Conservation (phyloP, 2,329 filamentous ascomycete genomes). For the Blastomyces gilchristii region DNA sequence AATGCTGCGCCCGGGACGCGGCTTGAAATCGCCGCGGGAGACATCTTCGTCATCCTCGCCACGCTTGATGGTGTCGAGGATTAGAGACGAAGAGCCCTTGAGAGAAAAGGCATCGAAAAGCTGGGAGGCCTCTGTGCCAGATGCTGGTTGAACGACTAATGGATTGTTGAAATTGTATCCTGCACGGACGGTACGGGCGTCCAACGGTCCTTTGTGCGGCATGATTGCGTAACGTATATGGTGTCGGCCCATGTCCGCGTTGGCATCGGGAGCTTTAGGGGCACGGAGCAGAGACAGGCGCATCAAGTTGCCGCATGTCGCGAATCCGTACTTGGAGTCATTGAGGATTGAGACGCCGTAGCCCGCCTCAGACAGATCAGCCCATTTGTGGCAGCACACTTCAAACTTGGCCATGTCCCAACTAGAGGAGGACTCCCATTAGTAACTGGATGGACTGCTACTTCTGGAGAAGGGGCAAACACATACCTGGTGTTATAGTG, state of each 20-base stretch:
- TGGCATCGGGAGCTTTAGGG: conserved; percentile 83
- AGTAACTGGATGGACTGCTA: conserved; percentile 1
- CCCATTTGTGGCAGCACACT: conserved; percentile 91
- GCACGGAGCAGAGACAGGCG: conserved; percentile 74
- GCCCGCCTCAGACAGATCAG: conserved; percentile 74
- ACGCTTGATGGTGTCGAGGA: conserved; percentile 85
- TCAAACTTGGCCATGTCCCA: conserved; percentile 99
- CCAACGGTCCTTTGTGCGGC: conserved; percentile 65
- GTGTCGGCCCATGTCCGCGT: conserved; percentile 89
- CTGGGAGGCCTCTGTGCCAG: conserved; percentile 16
- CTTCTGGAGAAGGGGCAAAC: not conserved
- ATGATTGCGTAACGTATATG: conserved; percentile 83
- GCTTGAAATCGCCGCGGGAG: conserved; percentile 48
- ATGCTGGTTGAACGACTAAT: conserved; percentile 45
- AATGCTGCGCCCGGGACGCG: conserved; percentile 63
- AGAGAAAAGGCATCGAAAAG: conserved; percentile 53
- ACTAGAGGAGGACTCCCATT: conserved; percentile 30
- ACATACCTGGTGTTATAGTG: conserved; percentile 85
- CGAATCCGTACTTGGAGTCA: conserved; percentile 93
- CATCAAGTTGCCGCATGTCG: conserved; percentile 81
- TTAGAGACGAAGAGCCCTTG: conserved; percentile 54
- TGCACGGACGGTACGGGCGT: conserved; percentile 64
- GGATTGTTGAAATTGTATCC: conserved; percentile 89
- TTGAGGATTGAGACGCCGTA: conserved; percentile 92
- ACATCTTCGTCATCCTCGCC: conserved; percentile 77